Percentiles rank a stretch among this genome's conserved stretches.
These are phyloP conservation scores for Blastocystis hominis DNA, from an alignment of 352 stramenopile genomes.

Conservation along the genomic window DNA sequence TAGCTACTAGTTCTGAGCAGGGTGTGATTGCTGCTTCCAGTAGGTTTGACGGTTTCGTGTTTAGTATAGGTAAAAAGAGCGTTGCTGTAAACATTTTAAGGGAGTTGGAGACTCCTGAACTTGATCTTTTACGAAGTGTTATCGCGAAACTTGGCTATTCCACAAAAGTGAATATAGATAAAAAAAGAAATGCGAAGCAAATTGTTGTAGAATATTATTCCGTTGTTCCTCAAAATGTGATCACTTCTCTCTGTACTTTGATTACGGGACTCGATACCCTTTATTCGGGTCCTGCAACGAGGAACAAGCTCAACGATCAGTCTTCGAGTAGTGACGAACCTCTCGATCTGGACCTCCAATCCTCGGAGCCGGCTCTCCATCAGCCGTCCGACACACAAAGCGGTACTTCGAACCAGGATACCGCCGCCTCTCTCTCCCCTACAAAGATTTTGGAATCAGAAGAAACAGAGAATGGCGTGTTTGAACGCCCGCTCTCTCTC, in stretches of 20 bases:
- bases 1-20: too few relatives aligned
- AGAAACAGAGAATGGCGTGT: not conserved
- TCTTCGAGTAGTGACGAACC: too few relatives aligned
- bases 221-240: not conserved
- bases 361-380: not conserved
- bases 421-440: not conserved
- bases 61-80: too few relatives aligned
- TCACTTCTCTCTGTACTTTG: not conserved
- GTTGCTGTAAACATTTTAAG: not conserved
- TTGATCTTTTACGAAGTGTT: not conserved
- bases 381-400: too few relatives aligned
- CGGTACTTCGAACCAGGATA: too few relatives aligned
- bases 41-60: too few relatives aligned
- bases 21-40: too few relatives aligned
- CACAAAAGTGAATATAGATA: not conserved
- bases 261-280: not conserved
- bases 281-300: not conserved
- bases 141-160: not conserved
- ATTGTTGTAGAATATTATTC: slow-evolving; percentile 3
- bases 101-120: not conserved
- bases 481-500: slow-evolving; percentile 41
- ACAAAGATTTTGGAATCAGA: not conserved
- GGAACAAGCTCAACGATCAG: too few relatives aligned
- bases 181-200: not conserved
- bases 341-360: too few relatives aligned